Percentiles rank a stretch among this genome's conserved stretches.
Evolutionary conservation across 257 asterid species (phyloP).

Genomic region (Verbena officinalis): DNA sequence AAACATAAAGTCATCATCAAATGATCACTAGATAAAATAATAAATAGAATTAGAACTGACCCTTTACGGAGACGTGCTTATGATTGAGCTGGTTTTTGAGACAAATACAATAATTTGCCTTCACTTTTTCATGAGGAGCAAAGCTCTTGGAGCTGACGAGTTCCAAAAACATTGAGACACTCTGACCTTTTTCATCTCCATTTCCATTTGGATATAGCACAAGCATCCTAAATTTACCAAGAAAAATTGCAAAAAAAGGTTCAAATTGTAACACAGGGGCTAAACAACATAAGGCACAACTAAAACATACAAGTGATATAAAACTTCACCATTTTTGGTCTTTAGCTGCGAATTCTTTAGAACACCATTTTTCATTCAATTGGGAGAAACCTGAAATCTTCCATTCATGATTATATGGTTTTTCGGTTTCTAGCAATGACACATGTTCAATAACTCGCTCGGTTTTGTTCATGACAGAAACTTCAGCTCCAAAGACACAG

Average conservation of each 20-base stretch:
- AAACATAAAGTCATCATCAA: too few relatives aligned
- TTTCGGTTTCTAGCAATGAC: background rate
- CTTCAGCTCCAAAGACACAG: conserved; percentile 1
- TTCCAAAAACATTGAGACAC: background rate
- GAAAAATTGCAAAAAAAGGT: too few relatives aligned
- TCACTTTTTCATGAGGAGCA: background rate
- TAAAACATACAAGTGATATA: too few relatives aligned
- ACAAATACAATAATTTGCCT: background rate
- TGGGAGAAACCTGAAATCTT: background rate
- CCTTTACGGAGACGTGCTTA: background rate
- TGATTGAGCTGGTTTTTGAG: background rate
- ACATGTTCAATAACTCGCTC: background rate
- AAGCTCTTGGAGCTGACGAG: background rate
- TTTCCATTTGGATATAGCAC: too few relatives aligned
- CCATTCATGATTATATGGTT: background rate
- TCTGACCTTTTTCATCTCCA: too few relatives aligned
- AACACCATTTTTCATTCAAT: background rate
- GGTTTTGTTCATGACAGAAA: background rate
- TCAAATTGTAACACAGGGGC: too few relatives aligned
- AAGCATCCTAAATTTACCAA: too few relatives aligned
- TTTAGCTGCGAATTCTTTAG: too few relatives aligned
- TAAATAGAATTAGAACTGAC: background rate
- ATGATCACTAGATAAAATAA: background rate
- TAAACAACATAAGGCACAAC: too few relatives aligned
- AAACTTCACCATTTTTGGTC: too few relatives aligned